Conservation (phyloP, 106 monocot species). For the Hemerocallis citrina region DNA sequence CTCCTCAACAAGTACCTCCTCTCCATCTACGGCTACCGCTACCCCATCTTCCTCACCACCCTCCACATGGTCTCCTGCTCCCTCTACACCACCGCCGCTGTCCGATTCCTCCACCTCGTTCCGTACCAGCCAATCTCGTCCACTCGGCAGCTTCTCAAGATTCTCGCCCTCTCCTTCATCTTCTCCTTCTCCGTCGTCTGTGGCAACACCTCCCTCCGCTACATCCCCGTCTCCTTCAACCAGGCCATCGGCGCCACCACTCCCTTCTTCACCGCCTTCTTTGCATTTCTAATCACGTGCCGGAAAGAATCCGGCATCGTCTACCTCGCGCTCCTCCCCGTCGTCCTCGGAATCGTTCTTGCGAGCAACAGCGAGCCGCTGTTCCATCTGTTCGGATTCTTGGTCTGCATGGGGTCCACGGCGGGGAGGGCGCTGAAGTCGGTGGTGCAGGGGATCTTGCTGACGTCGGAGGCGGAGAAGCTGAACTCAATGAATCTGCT, state of each 20-base stretch:
- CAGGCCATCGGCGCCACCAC: slow-evolving; percentile 54
- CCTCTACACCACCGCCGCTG: slow-evolving; percentile 19
- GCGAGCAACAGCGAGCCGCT: slow-evolving; percentile 38
- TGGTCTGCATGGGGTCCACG: slow-evolving; percentile 31
- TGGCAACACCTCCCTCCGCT: slow-evolving; percentile 47
- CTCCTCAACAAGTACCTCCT: slow-evolving; percentile 51
- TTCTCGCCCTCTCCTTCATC: slow-evolving; percentile 32
- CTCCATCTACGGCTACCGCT: slow-evolving; percentile 39
- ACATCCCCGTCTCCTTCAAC: slow-evolving; percentile 45
- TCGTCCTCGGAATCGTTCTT: slow-evolving; percentile 41
- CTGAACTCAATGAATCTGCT: slow-evolving; percentile 47
- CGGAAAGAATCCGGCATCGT: slow-evolving; percentile 27
- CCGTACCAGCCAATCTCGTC: slow-evolving; percentile 36
- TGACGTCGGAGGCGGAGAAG: slow-evolving; percentile 26
- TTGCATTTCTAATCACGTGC: slow-evolving; percentile 32
- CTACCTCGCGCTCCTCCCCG: slow-evolving; percentile 35
- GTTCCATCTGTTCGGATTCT: slow-evolving; percentile 31
- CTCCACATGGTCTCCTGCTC: slow-evolving; percentile 52
- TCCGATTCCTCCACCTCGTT: slow-evolving; percentile 32
- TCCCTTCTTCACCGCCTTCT: slow-evolving; percentile 50
- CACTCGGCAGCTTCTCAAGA: slow-evolving; percentile 31
- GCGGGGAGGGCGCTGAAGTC: slow-evolving; percentile 34
- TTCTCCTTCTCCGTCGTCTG: slow-evolving; percentile 47
- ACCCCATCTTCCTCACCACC: slow-evolving; percentile 49
- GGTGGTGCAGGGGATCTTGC: slow-evolving; percentile 32